Conservation (phyloP, 805 yeast species). For the Hanseniaspora meyeri region DNA sequence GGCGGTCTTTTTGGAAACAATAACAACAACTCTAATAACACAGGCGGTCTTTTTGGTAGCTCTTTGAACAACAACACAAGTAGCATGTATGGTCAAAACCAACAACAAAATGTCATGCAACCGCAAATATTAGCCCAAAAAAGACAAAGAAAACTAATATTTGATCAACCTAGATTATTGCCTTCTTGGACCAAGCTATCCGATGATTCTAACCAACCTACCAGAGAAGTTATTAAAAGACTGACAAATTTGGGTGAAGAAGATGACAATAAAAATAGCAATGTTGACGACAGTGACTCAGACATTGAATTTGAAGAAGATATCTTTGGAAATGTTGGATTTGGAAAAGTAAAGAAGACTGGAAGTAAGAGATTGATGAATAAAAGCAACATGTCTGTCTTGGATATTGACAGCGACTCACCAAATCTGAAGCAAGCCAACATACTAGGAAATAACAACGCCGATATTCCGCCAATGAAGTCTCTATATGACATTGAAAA, state of each 20-base stretch:
- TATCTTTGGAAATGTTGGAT: conserved; percentile 12
- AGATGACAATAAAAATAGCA: neutral
- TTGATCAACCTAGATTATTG: conserved; percentile 6
- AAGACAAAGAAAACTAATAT: conserved; percentile 6
- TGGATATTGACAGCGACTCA: neutral
- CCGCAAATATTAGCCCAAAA: neutral
- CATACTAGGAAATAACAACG: conserved; percentile 24
- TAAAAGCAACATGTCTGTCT: neutral
- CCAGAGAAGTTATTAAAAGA: conserved; percentile 9
- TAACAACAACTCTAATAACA: conserved; percentile 16
- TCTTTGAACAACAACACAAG: too few species aligned
- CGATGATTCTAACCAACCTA: conserved; percentile 7
- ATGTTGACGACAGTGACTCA: conserved; percentile 1
- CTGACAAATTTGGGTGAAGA: conserved; percentile 5
- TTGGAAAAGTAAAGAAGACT: conserved; percentile 7
- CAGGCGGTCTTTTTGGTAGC: neutral
- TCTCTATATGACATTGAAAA: conserved; percentile 33
- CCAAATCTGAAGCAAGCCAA: conserved; percentile 13
- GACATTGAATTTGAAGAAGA: conserved; percentile 13
- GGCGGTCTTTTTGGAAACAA: conserved; percentile 16
- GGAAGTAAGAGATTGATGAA: conserved; percentile 8
- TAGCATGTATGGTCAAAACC: neutral
- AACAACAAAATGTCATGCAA: neutral
- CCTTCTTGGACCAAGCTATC: conserved; percentile 10
- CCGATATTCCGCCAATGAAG: conserved; percentile 33